Base-by-base conservation (phyloP, 2,329 filamentous ascomycete genomes). In the Hymenoscyphus fructigenus region DNA sequence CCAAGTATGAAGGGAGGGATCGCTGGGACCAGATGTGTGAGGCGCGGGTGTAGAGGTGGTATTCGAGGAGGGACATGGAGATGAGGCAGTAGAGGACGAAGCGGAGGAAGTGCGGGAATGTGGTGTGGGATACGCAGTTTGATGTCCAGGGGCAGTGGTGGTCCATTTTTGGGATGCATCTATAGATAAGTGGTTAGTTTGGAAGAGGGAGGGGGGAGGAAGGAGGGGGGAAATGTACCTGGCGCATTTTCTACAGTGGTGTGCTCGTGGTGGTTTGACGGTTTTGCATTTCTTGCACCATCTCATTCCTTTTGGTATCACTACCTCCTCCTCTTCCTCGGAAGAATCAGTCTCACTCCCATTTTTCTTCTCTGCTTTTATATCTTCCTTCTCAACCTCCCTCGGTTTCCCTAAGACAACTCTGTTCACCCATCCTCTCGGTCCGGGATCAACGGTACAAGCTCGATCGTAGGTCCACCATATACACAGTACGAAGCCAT, bases 61-160 rank as follows among this genome's bases (percentile, higher is more conserved):
- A 81, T 61, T 82, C 79, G 5, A 94, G 82, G 62, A 78, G 76
- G 78, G 88, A 88, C n/a, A 77, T 70, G 70, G 92, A 86, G 1
- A 89, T 81, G 15, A 84, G 66, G 29, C 90, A 83, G 75, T 87
- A 93, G 68, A 87, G 75, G 55, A 95, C 81, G 79, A 95, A 94
- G 71, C 91, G 90, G 57, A 93, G 69, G 77, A 95, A 95, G 78
- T 94, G 89, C 7, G 92, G 91, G 72, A 93, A 91, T 0, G 90
- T 93, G 66, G 88, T 88, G 76, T 93, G 85, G 14, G 90, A 93
- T 61, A 95, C 90, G 79, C 92, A 96, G 78, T 93, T 94, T 66
- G 79, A 81, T 3, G 91, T 94, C 91, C 91, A 95, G 2, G 91
- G 91, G 74, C 91, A 95, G 79, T 96, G 91, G 78, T 93, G 90